Evolutionary conservation across 257 asterid genomes (phyloP).

Genomic region (Lantana camara): DNA sequence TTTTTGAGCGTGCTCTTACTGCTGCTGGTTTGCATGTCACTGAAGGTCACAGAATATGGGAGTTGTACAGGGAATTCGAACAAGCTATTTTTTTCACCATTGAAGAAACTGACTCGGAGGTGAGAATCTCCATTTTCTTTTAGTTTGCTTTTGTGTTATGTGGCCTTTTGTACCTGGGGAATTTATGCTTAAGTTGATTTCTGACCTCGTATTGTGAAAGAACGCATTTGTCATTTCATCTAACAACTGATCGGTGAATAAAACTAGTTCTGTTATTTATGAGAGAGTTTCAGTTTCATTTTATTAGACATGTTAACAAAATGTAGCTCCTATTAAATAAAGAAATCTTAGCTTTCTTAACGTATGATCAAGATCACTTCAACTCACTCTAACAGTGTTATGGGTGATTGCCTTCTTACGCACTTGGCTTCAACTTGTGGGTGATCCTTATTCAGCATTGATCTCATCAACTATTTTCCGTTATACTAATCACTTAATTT

Average conservation of each 20-base stretch:
- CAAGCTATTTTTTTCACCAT: constrained; percentile 63
- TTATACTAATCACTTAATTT: constrained; percentile 11
- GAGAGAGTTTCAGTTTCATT: not conserved
- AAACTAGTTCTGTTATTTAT: constrained; percentile 13
- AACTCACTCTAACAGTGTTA: not conserved
- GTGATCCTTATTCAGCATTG: not conserved
- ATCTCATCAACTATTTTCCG: not conserved
- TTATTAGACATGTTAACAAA: constrained; percentile 3
- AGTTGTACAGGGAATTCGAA: constrained; percentile 79
- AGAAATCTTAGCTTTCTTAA: not conserved
- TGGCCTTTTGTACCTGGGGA: not conserved
- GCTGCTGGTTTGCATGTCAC: constrained; percentile 86
- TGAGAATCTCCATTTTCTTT: constrained; percentile 35
- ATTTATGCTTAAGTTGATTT: constrained; percentile 18
- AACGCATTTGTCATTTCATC: constrained; percentile 5
- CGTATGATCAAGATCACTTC: not conserved
- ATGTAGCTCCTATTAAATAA: not conserved
- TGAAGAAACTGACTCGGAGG: constrained; percentile 63
- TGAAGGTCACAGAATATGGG: constrained; percentile 90
- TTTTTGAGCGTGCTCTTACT: constrained; percentile 90
- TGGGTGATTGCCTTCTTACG: constrained; percentile 1
- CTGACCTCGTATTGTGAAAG: constrained; percentile 9
- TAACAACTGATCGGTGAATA: constrained; percentile 5
- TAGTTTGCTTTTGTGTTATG: not conserved
- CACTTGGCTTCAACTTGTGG: not conserved